Evolutionary conservation across 192 early-diverging fungal genomes (phyloP), one percentile per base, ranked within the genome.

Genomic region (Entomortierella lignicola): DNA sequence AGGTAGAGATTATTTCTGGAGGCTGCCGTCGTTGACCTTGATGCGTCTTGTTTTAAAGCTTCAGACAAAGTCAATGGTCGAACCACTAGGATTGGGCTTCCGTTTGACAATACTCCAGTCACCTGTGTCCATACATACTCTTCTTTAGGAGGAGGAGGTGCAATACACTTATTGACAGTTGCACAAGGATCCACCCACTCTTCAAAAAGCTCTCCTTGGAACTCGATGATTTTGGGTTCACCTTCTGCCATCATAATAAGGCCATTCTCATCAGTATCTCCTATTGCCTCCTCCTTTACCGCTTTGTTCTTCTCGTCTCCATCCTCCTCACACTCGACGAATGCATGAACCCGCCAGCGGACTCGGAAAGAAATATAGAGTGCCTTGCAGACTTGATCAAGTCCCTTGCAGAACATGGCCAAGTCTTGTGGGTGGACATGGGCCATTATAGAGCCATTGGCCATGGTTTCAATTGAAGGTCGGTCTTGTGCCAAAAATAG

Each of bases 121-220:
- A 79, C 31, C 58, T 79, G 67, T 10, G 62, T 55, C 75, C 75
- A 79, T 7, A 48, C 27, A 52, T 63, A 77, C 5, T 30, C 63
- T 15, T 42, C 42, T n/a, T 15, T 31, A 3, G 4, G 2, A 2
- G 32, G 8, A 31, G 60, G 29, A 7, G 12, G 29, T 25, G 30
- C 12, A 7, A 23, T 29, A 2, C 21, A 18, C 1, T 25, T 25
- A 29, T 20, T 21, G 26, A 44, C 21, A 18, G 23, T 31, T 12
- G 50, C 60, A 27, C 50, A 66, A 0, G 72, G 72, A 55, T 74
- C 72, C 1, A 79, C 55, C 57, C 68, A 79, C 39, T 79, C 75
- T 30, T 79, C 75, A 65, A 60, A 79, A 4, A 54, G 17, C 23
- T 66, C 75, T 13, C 75, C 75, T 55, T 79, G 66, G 52, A 79